A percentile compares a stretch with the other conserved stretches of the same genome.
phyloP scores from a whole-genome alignment of 495 filamentous ascomycete genomes.

The Apiosordaria backusii region DNA sequence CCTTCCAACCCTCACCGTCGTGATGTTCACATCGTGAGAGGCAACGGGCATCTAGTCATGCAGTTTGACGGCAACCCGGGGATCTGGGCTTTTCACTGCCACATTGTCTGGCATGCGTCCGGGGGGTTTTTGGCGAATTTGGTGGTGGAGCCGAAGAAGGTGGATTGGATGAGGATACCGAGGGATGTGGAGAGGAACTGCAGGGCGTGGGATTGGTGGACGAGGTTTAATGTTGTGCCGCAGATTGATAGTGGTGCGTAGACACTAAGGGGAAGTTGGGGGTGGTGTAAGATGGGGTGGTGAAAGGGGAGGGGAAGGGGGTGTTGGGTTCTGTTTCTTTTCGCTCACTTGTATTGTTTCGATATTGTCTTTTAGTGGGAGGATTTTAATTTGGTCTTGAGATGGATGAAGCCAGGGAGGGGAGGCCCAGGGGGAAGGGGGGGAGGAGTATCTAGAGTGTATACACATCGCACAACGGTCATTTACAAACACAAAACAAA shows the following conservation, averaged over 20 bases:
- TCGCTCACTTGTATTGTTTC: no score
- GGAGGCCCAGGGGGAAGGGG: no score
- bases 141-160: constrained; percentile 42
- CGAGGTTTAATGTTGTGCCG: constrained; percentile 40
- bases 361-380: no score
- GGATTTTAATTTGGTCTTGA: no score
- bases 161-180: constrained; percentile 40
- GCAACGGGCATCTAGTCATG: constrained; percentile 44
- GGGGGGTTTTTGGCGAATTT: constrained; percentile 52
- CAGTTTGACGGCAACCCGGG: constrained; percentile 51
- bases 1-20: constrained; percentile 50
- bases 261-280: no score
- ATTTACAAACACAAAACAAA: no score
- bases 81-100: constrained; percentile 59
- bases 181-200: constrained; percentile 44
- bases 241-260: constrained; percentile 57
- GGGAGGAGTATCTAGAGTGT: no score
- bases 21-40: constrained; percentile 50
- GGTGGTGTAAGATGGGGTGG: no score
- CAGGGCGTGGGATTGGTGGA: constrained; percentile 49
- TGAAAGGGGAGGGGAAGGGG: no score
- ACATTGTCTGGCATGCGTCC: constrained; percentile 57
- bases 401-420: no score
- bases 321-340: no score
- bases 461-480: no score